Evolutionary conservation across 2,329 filamentous ascomycete species (phyloP), one percentile per base, ranked within the genome.

Genomic region (Aspergillus sp.): DNA sequence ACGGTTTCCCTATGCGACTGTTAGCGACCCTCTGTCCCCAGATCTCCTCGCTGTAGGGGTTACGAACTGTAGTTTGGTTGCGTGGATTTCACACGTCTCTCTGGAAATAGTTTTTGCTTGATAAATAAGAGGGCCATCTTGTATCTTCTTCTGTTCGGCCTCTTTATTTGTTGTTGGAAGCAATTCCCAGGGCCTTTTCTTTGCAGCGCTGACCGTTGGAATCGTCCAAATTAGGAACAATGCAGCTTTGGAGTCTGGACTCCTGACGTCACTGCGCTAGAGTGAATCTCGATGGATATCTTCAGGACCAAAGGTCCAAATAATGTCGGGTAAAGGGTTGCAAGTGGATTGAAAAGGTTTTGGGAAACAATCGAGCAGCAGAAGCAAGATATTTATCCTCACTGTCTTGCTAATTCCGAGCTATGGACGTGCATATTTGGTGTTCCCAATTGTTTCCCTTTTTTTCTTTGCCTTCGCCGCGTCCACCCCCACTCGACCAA

Each of bases 51-150:
- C 9, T 31, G 44, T 43, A 55, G 58, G 46, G 57, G 49, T 47
- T 51, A 59, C 59, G 49, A 58, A 63, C 57, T 57, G 55, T 61
- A 63, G 41, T 40, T 59, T 51, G 48, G 8, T 47, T 54, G 43
- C 33, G 27, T 21, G 21, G 46, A 49, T 50, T 47, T 52, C 45
- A 43, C 55, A 27, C 41, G 63, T 60, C 41, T 66, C 61, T 50
- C 65, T 57, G 73, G 71, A 44, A 75, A 74, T 27, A 76, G 60
- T 50, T 71, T 75, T 47, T 73, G 66, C 57, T 73, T 75, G 59
- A 75, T 43, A 49, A 75, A 75, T 19, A 74, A 59, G n/a, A 75
- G 62, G n/a, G 72, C 73, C 73, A 75, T 76, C 24, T 37, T 65
- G 48, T 43, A 6, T 40, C 23, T 0, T 23, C n/a, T 37, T 23